phyloP scores from a whole-genome alignment of 345 rosid genomes.

The Sonneratia caseolaris region DNA sequence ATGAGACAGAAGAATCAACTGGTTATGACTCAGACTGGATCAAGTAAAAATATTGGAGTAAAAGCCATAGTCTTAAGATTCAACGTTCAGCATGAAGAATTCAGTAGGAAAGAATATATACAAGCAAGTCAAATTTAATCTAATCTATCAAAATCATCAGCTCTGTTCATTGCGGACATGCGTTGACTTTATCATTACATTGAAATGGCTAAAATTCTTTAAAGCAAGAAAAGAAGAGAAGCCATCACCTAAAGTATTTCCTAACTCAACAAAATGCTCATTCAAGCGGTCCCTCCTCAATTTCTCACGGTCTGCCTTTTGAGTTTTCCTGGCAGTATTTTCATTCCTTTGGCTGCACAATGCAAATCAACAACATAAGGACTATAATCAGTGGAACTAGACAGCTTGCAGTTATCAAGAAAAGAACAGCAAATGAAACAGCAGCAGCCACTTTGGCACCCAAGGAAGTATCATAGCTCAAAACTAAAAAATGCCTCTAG shows the following conservation, averaged over 20 bases:
- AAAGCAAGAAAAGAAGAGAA: constrained; percentile 2
- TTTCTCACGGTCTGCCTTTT: constrained; percentile 89
- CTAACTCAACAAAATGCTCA: constrained; percentile 75
- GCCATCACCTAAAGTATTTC: constrained; percentile 57
- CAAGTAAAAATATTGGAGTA: neutral
- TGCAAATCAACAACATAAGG: neutral
- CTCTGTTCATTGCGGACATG: neutral
- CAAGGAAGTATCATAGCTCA: neutral
- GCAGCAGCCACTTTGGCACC: neutral
- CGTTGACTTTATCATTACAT: neutral
- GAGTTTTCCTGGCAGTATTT: constrained; percentile 48
- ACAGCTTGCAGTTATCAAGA: neutral
- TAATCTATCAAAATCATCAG: neutral
- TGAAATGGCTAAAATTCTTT: neutral
- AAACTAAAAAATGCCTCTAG: neutral
- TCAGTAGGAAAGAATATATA: neutral
- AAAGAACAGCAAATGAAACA: neutral
- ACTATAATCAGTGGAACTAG: neutral
- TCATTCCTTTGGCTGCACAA: constrained; percentile 31
- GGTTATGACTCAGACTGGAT: neutral
- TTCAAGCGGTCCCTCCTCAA: constrained; percentile 84
- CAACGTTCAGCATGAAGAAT: neutral
- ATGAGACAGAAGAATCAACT: neutral
- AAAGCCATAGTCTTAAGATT: neutral
- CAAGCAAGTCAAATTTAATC: neutral